Conservation (phyloP, 1,284 basidiomycete species). For the Pseudozyma tsukubaensis region DNA sequence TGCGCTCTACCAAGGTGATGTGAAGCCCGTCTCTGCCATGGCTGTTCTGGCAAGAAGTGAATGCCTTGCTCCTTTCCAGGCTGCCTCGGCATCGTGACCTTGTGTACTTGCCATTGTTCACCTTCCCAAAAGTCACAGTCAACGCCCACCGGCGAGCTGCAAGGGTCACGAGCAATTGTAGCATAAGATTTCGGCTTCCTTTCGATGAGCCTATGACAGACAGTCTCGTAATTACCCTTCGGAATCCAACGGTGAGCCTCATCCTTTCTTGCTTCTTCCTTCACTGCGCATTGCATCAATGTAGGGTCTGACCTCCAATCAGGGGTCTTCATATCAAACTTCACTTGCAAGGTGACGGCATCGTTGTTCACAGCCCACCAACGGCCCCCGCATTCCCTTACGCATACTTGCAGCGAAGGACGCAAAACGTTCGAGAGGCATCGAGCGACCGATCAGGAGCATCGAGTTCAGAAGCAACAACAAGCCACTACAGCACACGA, state of each 20-base stretch:
- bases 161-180: neutral
- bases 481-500: neutral
- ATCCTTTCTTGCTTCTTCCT: neutral
- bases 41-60: neutral
- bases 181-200: neutral
- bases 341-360: slow-evolving; percentile 25
- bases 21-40: neutral
- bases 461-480: neutral
- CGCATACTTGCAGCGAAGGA: neutral
- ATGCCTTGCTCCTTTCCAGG: neutral
- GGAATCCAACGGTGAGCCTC: slow-evolving; percentile 1
- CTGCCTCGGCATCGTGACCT: slow-evolving; percentile 2
- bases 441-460: neutral
- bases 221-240: neutral
- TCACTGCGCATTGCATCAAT: neutral
- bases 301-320: slow-evolving; percentile 6
- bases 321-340: neutral
- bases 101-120: neutral
- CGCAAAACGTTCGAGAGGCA: slow-evolving; percentile 2
- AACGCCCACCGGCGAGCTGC: slow-evolving; percentile 2
- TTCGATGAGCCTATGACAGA: neutral
- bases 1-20: neutral
- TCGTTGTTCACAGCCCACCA: slow-evolving; percentile 4
- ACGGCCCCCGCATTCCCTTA: slow-evolving; percentile 3
- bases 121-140: neutral